Evolutionary conservation across 1,139 yeast species (phyloP).

Genomic region (Yamadazyma jaroonii): DNA sequence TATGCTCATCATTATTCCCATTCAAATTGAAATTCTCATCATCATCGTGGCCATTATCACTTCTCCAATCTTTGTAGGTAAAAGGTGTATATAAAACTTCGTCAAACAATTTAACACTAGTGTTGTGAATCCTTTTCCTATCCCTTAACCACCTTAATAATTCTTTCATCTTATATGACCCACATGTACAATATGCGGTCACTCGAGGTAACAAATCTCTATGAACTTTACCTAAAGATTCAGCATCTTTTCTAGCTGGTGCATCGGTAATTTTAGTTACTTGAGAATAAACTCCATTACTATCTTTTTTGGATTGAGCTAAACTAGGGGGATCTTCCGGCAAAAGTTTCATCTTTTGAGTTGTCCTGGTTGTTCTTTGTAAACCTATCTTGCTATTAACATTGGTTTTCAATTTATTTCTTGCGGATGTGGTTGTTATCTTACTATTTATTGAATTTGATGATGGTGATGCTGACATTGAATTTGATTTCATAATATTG

Average conservation of each 20-base stretch:
- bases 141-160: slow-evolving; percentile 82
- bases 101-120: slow-evolving; percentile 84
- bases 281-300: slow-evolving; percentile 66
- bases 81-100: slow-evolving; percentile 94
- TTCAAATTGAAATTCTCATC: slow-evolving; percentile 18
- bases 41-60: slow-evolving; percentile 25
- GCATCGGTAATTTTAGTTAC: slow-evolving; percentile 81
- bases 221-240: slow-evolving; percentile 85
- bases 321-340: slow-evolving; percentile 70
- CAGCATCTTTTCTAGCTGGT: slow-evolving; percentile 95
- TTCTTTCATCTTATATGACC: slow-evolving; percentile 86
- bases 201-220: slow-evolving; percentile 82
- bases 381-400: slow-evolving; percentile 55
- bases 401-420: slow-evolving; percentile 6
- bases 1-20: slow-evolving; percentile 24
- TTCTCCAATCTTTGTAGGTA: slow-evolving; percentile 76
- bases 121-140: slow-evolving; percentile 67
- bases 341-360: slow-evolving; percentile 79
- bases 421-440: background rate
- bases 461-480: background rate
- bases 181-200: slow-evolving; percentile 94
- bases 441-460: background rate
- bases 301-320: slow-evolving; percentile 20
- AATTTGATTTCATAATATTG: background rate
- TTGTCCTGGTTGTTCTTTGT: slow-evolving; percentile 83